Evolutionary conservation across 331 rosid species (phyloP), one percentile per base, ranked within the genome.

Genomic region (Cucumis variabilis): DNA sequence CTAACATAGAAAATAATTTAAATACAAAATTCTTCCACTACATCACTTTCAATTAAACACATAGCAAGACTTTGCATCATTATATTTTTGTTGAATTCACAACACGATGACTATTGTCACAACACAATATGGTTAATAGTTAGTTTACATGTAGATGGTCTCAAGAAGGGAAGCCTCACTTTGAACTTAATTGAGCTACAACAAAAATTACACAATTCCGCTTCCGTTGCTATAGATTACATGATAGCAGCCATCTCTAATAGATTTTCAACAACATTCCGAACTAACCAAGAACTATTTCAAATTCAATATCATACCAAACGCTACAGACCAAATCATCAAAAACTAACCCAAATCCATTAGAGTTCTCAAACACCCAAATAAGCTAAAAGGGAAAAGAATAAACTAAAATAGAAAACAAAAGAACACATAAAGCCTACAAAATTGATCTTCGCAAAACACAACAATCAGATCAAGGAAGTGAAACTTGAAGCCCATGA

Each of bases 291-390:
- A 82, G 19, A 82, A 63, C 73, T 33, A 33, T 51, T 25, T 51
- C 41, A 78, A 78, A 27, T 62, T 33, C 70, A 81, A 81, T 11
- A 81, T 53, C 70, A 81, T 11, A 33, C 21, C 71, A 60, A 30
- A 81, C 20, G 0, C 21, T 53, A 82, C 55, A 82, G 15, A 30
- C 21, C 1, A 21, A 82, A 58, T 30, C 23, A 33, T 15, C 51
- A 17, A 81, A 28, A 2, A 28, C 70, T 81, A 58, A 33, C 13
- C 25, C 14, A 20, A 30, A 23, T 72, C 85, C 51, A 82, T 82
- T 60, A 53, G 84, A 80, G 68, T 13, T 55, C 85, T 80, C 85
- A 58, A 55, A 51, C 66, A 78, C 84, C 84, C 63, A 78, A 78
- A 25, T 28, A 27, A 17, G 69, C 68, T 50, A 55, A 48, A 48